Conservation (phyloP, 306 rosid species). For the Corylus heterophylla region DNA sequence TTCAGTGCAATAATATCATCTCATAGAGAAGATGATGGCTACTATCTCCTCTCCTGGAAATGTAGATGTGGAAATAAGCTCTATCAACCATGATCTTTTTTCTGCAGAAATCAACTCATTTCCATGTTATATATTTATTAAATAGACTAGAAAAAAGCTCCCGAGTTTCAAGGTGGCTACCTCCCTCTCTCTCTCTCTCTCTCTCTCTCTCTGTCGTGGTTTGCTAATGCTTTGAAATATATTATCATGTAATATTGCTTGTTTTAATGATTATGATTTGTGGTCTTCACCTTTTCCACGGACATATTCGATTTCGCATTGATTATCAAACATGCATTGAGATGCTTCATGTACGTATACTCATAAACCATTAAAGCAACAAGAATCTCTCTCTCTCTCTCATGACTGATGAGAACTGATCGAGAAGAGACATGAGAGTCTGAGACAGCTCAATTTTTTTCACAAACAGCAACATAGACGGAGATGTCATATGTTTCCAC, state of each 20-base stretch:
- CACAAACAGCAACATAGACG: not conserved
- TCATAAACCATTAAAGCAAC: no score
- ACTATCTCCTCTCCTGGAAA: slow-evolving; percentile 86
- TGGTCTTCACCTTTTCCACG: no score
- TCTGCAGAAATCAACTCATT: not conserved
- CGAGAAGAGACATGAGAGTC: not conserved
- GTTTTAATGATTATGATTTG: no score
- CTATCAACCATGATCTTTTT: slow-evolving; percentile 52
- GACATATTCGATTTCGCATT: not conserved
- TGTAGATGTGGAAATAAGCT: slow-evolving; percentile 80
- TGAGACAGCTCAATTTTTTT: not conserved
- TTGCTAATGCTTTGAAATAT: no score
- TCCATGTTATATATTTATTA: no score
- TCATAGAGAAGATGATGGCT: slow-evolving; percentile 57
- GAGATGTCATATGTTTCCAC: not conserved
- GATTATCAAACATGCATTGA: not conserved
- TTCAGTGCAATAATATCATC: slow-evolving; percentile 16
- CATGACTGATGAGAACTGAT: not conserved
- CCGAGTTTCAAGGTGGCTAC: no score
- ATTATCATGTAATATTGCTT: no score
- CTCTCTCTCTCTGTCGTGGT: no score
- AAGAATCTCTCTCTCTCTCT: not conserved
- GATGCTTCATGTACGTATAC: not conserved
- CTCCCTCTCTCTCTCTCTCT: no score
- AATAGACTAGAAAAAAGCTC: no score